phyloP scores from a whole-genome alignment of 2,329 filamentous ascomycete species.

The Metarhizium album region DNA sequence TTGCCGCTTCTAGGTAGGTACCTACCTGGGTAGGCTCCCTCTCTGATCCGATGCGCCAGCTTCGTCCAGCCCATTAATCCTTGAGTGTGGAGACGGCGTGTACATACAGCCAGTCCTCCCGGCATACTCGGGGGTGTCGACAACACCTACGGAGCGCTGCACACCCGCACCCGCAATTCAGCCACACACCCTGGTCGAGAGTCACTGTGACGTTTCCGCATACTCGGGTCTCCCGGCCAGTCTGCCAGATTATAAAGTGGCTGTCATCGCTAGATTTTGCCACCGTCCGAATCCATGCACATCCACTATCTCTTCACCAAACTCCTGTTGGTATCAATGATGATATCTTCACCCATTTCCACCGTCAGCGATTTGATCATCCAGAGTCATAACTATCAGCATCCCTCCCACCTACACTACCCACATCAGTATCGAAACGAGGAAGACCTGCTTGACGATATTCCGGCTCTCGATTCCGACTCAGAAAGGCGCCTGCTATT shows the following conservation, averaged over 20 bases:
- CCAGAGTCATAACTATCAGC: not conserved
- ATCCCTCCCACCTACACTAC: not conserved
- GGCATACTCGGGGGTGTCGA: not conserved
- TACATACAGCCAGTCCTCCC: not conserved
- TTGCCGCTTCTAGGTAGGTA: not conserved
- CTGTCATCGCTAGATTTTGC: conserved; percentile 4
- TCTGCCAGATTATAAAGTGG: conserved; percentile 6
- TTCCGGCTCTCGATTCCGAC: not conserved
- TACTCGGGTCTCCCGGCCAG: conserved; percentile 5
- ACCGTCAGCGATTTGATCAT: not conserved
- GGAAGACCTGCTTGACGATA: not conserved
- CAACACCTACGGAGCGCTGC: too few species aligned
- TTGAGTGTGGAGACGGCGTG: not conserved
- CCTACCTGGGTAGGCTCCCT: not conserved
- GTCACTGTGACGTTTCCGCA: conserved; percentile 8
- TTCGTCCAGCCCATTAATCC: not conserved
- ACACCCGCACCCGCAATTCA: not conserved
- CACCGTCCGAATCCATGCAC: conserved; percentile 1
- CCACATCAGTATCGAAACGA: not conserved
- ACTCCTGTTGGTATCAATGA: not conserved
- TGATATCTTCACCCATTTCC: not conserved
- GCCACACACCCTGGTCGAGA: conserved; percentile 7
- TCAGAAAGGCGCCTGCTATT: not conserved
- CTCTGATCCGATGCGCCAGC: not conserved
- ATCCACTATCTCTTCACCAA: not conserved